Evolutionary conservation across 2,329 filamentous ascomycete species (phyloP).

Genomic region (Cladorrhinum sp.): DNA sequence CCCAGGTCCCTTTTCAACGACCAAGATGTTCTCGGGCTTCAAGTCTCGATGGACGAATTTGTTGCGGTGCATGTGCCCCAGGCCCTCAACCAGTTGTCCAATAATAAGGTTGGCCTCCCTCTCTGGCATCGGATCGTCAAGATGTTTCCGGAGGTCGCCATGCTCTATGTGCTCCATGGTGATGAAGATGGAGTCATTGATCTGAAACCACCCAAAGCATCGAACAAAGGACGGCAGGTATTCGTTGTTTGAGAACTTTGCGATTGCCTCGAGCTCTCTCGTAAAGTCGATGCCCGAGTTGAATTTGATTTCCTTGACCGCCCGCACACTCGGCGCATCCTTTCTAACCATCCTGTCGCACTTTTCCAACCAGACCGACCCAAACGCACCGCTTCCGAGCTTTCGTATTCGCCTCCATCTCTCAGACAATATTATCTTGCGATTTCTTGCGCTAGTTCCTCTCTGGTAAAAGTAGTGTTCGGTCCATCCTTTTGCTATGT

Average conservation of each 20-base stretch:
- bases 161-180: slow-evolving; percentile 13
- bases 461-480: neutral
- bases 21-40: slow-evolving; percentile 15
- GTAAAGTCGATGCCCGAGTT: neutral
- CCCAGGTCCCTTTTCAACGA: slow-evolving; percentile 2
- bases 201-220: slow-evolving; percentile 10
- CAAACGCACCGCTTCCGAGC: neutral
- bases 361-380: neutral
- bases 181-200: neutral
- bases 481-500: neutral
- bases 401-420: neutral
- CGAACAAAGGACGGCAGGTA: slow-evolving; percentile 9
- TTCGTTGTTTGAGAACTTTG: slow-evolving; percentile 11
- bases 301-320: neutral
- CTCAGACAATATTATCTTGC: neutral
- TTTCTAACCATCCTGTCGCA: neutral
- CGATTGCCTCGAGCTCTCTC: slow-evolving; percentile 10
- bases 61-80: slow-evolving; percentile 11
- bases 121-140: slow-evolving; percentile 1
- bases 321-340: neutral
- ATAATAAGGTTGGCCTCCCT: neutral
- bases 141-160: slow-evolving; percentile 4
- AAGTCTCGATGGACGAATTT: slow-evolving; percentile 12
- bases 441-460: neutral
- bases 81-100: neutral